Evolutionary conservation across 2,329 filamentous ascomycete genomes (phyloP).

Genomic region (Clonostachys byssicola): DNA sequence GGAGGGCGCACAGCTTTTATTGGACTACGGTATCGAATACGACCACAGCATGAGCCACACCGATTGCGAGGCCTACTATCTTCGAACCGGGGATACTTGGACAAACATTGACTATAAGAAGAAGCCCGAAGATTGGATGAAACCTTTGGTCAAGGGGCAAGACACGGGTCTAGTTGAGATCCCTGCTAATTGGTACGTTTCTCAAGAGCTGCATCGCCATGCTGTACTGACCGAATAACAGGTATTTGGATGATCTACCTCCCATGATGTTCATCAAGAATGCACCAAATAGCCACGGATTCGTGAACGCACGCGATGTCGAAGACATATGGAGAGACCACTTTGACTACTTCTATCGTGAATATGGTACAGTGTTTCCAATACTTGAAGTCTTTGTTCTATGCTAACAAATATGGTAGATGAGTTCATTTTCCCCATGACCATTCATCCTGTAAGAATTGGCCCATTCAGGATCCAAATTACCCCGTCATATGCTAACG

Average conservation of each 20-base stretch:
- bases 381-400: no score
- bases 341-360: constrained; percentile 71
- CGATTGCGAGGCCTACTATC: constrained; percentile 60
- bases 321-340: constrained; percentile 64
- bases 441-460: constrained; percentile 54
- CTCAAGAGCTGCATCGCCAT: no score
- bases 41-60: constrained; percentile 65
- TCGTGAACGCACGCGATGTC: constrained; percentile 44
- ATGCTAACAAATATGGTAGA: constrained; percentile 27
- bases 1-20: constrained; percentile 61
- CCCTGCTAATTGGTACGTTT: constrained; percentile 52
- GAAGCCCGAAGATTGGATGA: constrained; percentile 62
- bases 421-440: constrained; percentile 74
- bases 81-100: constrained; percentile 60
- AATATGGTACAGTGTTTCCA: constrained; percentile 36
- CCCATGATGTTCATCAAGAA: constrained; percentile 73
- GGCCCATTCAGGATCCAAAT: no score
- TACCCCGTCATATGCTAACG: no score
- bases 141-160: constrained; percentile 52
- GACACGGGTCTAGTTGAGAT: constrained; percentile 63
- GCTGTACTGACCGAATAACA: no score
- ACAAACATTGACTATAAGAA: constrained; percentile 65
- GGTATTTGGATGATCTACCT: constrained; percentile 47
- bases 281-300: constrained; percentile 61
- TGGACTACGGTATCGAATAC: constrained; percentile 66